Evolutionary conservation across 106 monocot genomes (phyloP), one percentile per base, ranked within the genome.

Genomic region (Dendrobium catenatum): DNA sequence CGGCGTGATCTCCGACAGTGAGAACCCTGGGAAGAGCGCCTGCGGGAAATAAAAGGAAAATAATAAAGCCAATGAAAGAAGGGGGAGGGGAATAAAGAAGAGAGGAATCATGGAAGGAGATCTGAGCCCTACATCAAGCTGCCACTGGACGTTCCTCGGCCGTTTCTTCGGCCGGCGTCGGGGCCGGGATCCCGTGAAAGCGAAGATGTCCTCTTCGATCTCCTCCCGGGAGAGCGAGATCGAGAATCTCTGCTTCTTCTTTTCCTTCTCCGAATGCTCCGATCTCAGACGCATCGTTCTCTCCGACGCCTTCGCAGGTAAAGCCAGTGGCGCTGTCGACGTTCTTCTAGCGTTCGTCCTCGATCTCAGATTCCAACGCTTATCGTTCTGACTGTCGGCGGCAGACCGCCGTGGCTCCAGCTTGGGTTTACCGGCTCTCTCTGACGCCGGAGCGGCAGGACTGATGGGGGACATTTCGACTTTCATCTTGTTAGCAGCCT

Each of bases 181-280:
- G 20, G 87, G 77, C 7, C 83, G 66, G 49, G 81, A 76, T 37
- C 86, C 88, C 33, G 85, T 90, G 76, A 90, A 29, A 43, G 86
- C 88, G 83, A 84, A 88, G 58, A 88, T 26, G 75, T 86, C 88
- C 81, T 83, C 85, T 47, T 83, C 88, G 83, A 90, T 88, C 81
- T 90, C 90, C 27, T 85, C 87, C 24, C 37, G 73, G 16, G 85
- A 54, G 44, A 90, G 83, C 61, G 86, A 11, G 26, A 89, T 44
- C 72, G 89, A 86, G 61, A 89, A 86, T 55, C 54, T 64, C 54
- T 75, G 27, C 17, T 79, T 42, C 72, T 81, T 61, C 7, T 46
- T 20, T 48, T 29, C 58, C 77, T 42, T 70, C 51, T 44, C 49
- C 41, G 68, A 10, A 26, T 17, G 75, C 55, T 70, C 80, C 77